These are phyloP conservation scores for Diutina neorugosa DNA, from an alignment of 1,139 yeast genomes.

Conservation along the genomic window DNA sequence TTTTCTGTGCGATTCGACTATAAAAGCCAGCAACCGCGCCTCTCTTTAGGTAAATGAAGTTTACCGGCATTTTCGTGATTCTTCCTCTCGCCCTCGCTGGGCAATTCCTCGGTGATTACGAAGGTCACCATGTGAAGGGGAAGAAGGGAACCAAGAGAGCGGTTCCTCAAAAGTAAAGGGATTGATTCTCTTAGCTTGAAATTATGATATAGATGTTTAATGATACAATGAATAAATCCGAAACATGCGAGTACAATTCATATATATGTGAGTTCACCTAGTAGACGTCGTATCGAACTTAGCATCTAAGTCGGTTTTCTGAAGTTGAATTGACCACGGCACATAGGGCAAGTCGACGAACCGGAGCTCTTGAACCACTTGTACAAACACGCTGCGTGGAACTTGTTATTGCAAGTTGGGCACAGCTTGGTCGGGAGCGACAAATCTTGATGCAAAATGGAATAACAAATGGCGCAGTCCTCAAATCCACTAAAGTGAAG, in stretches of 20 bases:
- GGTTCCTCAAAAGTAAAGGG: background rate
- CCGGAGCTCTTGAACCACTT: slow-evolving; percentile 97
- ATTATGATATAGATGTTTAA: background rate
- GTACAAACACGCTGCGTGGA: slow-evolving; percentile 94
- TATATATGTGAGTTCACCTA: no score
- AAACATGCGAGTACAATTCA: background rate
- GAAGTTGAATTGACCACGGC: slow-evolving; percentile 68
- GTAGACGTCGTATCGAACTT: no score
- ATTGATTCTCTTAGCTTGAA: background rate
- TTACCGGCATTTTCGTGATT: background rate
- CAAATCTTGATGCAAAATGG: slow-evolving; percentile 80
- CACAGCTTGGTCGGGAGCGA: slow-evolving; percentile 85
- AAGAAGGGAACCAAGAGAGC: background rate
- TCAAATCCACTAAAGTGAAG: slow-evolving; percentile 86
- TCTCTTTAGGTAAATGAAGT: background rate
- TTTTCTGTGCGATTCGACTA: background rate
- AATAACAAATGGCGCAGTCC: slow-evolving; percentile 94
- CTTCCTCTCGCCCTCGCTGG: background rate
- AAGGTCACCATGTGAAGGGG: background rate
- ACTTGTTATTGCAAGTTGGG: slow-evolving; percentile 82
- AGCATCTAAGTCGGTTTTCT: slow-evolving; percentile 4
- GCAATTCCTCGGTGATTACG: background rate
- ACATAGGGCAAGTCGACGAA: slow-evolving; percentile 84
- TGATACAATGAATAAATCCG: background rate
- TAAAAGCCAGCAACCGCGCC: background rate